Percentiles rank a stretch among this genome's conserved stretches.
These are phyloP conservation scores for Fonsecaea pedrosoi DNA, from an alignment of 2,329 filamentous ascomycete genomes.

Conservation along the genomic window DNA sequence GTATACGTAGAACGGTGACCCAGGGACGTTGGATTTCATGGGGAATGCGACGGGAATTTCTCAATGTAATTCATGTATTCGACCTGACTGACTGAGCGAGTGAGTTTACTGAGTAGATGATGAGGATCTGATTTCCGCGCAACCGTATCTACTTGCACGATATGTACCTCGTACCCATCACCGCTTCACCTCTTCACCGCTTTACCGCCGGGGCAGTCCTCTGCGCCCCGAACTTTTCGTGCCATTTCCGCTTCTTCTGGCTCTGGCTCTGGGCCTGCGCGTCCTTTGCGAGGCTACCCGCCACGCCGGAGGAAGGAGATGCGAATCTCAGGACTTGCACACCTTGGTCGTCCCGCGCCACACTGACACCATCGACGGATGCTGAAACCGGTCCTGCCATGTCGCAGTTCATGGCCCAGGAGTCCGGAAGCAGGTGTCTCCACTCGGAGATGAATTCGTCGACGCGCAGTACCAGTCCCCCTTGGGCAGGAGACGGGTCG, in stretches of 20 bases:
- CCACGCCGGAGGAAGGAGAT: background rate
- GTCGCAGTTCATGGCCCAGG: conserved; percentile 33
- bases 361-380: conserved; percentile 8
- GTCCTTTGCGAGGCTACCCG: background rate
- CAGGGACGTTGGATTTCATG: no score
- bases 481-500: background rate
- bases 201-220: conserved; percentile 19
- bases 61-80: no score
- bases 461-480: background rate
- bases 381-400: conserved; percentile 16
- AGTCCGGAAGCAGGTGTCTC: conserved; percentile 31
- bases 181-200: background rate
- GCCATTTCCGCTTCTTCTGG: conserved; percentile 41
- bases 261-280: background rate
- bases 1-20: no score
- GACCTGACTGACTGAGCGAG: no score
- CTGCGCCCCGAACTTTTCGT: conserved; percentile 41
- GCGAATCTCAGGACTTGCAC: conserved; percentile 21
- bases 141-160: no score
- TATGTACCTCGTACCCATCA: no score
- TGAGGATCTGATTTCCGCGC: no score
- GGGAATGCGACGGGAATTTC: no score
- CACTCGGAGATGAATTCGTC: conserved; percentile 29
- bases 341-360: conserved; percentile 10
- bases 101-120: no score